phyloP scores from a whole-genome alignment of 2,329 filamentous ascomycete species.

The Sphaerostilbella broomeana region DNA sequence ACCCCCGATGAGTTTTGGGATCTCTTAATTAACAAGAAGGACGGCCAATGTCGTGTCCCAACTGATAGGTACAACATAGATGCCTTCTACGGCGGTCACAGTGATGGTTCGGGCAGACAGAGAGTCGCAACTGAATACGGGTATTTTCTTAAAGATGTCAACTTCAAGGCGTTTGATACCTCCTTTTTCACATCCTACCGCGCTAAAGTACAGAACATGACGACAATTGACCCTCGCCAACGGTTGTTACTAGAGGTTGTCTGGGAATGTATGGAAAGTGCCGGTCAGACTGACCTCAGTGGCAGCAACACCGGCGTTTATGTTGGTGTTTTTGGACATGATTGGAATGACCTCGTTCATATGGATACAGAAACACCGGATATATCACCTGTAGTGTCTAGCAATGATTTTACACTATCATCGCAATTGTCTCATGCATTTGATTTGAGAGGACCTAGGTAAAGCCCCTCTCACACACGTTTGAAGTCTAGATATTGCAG shows the following conservation, averaged over 20 bases:
- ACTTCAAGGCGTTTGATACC: constrained; percentile 19
- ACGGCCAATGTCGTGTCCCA: constrained; percentile 16
- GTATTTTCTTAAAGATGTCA: constrained; percentile 21
- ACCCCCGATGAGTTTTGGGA: constrained; percentile 25
- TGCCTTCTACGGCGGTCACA: constrained; percentile 2
- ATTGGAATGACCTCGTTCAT: constrained; percentile 21
- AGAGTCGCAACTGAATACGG: constrained; percentile 13
- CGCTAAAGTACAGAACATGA: too few species aligned
- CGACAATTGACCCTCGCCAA: constrained; percentile 29
- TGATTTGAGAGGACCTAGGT: constrained; percentile 28
- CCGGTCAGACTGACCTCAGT: constrained; percentile 21
- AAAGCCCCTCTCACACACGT: too few species aligned
- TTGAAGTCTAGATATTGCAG: background rate
- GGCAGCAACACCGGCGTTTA: constrained; percentile 24
- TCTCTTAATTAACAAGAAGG: constrained; percentile 23
- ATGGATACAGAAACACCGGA: too few species aligned
- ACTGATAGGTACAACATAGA: background rate
- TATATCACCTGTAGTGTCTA: too few species aligned
- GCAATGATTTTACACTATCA: constrained; percentile 22
- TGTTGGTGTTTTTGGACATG: constrained; percentile 26
- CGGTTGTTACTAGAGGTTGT: constrained; percentile 23
- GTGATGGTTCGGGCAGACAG: background rate
- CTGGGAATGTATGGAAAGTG: constrained; percentile 22
- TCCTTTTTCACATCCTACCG: too few species aligned
- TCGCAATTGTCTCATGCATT: constrained; percentile 29